These are phyloP conservation scores for Rhynchosporium graminicola DNA, from an alignment of 2,329 filamentous ascomycete species.

Conservation along the genomic window DNA sequence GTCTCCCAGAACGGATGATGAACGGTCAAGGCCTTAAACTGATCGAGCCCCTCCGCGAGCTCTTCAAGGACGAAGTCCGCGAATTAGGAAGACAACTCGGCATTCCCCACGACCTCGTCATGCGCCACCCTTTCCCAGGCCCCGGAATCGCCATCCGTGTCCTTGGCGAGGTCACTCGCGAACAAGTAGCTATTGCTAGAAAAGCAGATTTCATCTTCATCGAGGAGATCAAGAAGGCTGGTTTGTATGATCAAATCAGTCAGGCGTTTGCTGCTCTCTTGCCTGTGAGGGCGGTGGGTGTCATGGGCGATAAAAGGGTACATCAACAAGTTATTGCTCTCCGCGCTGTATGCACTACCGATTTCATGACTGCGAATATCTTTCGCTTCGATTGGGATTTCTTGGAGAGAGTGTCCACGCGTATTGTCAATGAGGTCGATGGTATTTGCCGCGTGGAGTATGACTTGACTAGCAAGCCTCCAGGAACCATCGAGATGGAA, in stretches of 20 bases:
- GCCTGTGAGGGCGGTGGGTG: slow-evolving; percentile 65
- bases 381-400: slow-evolving; percentile 58
- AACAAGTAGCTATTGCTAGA: slow-evolving; percentile 77
- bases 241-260: slow-evolving; percentile 70
- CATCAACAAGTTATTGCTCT: slow-evolving; percentile 63
- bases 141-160: slow-evolving; percentile 70
- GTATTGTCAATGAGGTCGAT: slow-evolving; percentile 68
- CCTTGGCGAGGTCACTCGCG: slow-evolving; percentile 79
- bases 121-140: slow-evolving; percentile 77
- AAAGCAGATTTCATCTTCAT: slow-evolving; percentile 80
- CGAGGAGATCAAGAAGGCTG: slow-evolving; percentile 69
- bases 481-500: slow-evolving; percentile 70
- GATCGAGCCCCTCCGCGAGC: slow-evolving; percentile 75
- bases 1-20: slow-evolving; percentile 59
- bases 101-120: slow-evolving; percentile 73
- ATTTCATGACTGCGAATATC: slow-evolving; percentile 44
- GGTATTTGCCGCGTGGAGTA: slow-evolving; percentile 73
- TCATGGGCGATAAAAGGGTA: slow-evolving; percentile 68
- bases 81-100: slow-evolving; percentile 68
- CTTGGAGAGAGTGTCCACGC: slow-evolving; percentile 62
- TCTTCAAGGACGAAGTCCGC: slow-evolving; percentile 85
- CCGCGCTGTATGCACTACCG: slow-evolving; percentile 59
- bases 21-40: slow-evolving; percentile 58
- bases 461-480: slow-evolving; percentile 56
- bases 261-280: slow-evolving; percentile 72